Evolutionary conservation across 306 rosid genomes (phyloP), one percentile per base, ranked within the genome.

Genomic region (Vigna angularis): DNA sequence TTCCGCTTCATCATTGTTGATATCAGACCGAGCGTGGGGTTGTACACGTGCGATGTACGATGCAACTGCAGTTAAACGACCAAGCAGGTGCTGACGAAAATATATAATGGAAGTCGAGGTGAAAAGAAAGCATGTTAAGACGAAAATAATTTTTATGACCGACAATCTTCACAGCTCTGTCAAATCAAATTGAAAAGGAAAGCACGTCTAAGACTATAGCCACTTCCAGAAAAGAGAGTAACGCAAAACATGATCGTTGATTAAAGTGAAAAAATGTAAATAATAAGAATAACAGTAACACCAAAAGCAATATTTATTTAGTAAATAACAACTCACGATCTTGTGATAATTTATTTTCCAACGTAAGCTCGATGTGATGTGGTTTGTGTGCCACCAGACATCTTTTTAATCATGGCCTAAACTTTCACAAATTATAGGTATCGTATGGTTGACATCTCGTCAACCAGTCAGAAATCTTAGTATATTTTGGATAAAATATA

Each of bases 131-230:
- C 42, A 30, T 62, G 18, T 36, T 16, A 36, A 22, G 77, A 71
- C 12, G n/a, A 38, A 59, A 49, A n/a, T 44, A 13, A 17, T 30
- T 22, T 49, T 47, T 61, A 12, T 71, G 26, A 32, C 58, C 38
- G 51, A 64, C 83, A 61, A 11, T 36, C 6, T 30, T n/a, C 57
- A 13, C 24, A 15, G 62, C 66, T 71, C 62, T 15, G 77, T 59
- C 66, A 59, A 59, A 28, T 71, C 66, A 61, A 71, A 50, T 61
- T 18, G 66, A 71, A 71, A 79, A 66, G 28, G 57, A 79, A 42
- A 56, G 36, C 61, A n/a, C 62, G 48, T 55, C 17, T 2, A 42
- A 38, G 56, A 26, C 3, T 24, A 1, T 44, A 44, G 50, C 50
- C 28, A n/a, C 47, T 17, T 51, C 36, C 51, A 17, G 12, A 17